Evolutionary conservation across 2,329 filamentous ascomycete genomes (phyloP), one percentile per base, ranked within the genome.

Genomic region (Alternaria viburni): DNA sequence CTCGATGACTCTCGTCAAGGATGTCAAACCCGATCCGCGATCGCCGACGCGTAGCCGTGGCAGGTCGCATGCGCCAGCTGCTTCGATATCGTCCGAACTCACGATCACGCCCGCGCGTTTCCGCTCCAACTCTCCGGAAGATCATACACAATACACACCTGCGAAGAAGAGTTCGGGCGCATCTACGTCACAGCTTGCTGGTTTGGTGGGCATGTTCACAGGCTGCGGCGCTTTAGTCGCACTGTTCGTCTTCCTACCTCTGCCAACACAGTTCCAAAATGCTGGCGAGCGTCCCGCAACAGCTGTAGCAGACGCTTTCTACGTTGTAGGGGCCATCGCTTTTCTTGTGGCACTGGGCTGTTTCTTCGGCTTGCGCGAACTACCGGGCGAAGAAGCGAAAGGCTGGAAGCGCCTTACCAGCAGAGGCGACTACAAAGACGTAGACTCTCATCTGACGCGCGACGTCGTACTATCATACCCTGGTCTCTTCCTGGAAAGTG

Each of bases 221-320:
- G 96, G 96, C 23, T 93, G 92, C 72, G 96, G 96, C 64, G 96
- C 96, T 13, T 85, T 99, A 6, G 86, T 99, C 5, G 93, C 96
- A 11, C 83, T 99, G 28, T 81, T 85, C 0, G 74, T 96, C 32
- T 98, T 99, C 76, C 85, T 99, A 13, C 96, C 95, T 6, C 86
- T 99, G 17, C 96, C 96, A 0, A 91, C 93, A 3, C 86, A 87
- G 32, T 96, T 98, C 75, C 88, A 90, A 73, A 84, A 89, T 26
- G 84, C 89, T 44, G 92, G 91, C n/a, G 85, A 91, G 10, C 91
- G 90, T 0, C 89, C 91, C 19, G 89, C 88, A 1, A 83, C 91
- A 68, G 92, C 95, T 2, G 89, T 99, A 10, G 88, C 89, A 26
- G 87, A 91, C 73, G 93, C 92, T 76, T 99, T 96, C 81, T 97